Percentiles rank a stretch among this genome's conserved stretches.
Conservation (phyloP, 2,329 filamentous ascomycete species). For the Amauroascus verrucosus region DNA sequence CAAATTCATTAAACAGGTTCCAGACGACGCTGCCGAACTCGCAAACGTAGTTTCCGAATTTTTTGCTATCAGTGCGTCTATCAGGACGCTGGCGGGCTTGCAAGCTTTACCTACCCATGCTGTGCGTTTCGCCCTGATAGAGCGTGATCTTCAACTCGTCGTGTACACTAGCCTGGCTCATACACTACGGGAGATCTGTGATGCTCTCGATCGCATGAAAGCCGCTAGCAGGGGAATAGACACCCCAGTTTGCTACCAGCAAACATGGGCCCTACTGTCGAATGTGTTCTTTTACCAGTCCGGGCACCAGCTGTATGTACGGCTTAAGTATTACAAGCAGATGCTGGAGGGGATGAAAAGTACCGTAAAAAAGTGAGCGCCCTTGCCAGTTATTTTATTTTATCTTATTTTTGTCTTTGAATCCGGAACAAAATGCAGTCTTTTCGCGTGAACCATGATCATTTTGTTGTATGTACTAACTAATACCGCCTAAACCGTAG, state of each 20-base stretch:
- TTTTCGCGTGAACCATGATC: neutral
- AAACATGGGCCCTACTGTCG: constrained; percentile 44
- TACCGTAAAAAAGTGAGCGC: constrained; percentile 39
- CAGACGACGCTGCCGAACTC: constrained; percentile 43
- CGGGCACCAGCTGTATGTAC: constrained; percentile 37
- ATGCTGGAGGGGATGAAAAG: constrained; percentile 40
- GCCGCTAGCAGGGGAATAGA: constrained; percentile 1
- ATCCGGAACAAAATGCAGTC: neutral
- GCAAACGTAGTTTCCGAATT: constrained; percentile 45
- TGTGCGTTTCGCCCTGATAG: constrained; percentile 32
- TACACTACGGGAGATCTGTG: constrained; percentile 43
- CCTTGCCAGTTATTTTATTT: neutral
- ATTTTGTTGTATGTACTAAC: neutral
- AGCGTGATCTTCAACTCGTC: constrained; percentile 39
- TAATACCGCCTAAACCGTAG: constrained; percentile 5
- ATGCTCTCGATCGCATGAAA: constrained; percentile 37
- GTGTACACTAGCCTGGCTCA: constrained; percentile 41
- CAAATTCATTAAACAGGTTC: constrained; percentile 42
- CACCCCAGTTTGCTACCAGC: constrained; percentile 29
- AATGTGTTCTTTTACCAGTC: constrained; percentile 39
- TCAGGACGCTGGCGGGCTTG: constrained; percentile 41
- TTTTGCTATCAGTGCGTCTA: constrained; percentile 43
- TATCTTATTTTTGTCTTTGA: neutral
- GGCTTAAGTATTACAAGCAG: constrained; percentile 42
- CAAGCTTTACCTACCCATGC: constrained; percentile 30